Evolutionary conservation across 441 rosid genomes (phyloP).

Genomic region (Rhodomyrtus psidioides): DNA sequence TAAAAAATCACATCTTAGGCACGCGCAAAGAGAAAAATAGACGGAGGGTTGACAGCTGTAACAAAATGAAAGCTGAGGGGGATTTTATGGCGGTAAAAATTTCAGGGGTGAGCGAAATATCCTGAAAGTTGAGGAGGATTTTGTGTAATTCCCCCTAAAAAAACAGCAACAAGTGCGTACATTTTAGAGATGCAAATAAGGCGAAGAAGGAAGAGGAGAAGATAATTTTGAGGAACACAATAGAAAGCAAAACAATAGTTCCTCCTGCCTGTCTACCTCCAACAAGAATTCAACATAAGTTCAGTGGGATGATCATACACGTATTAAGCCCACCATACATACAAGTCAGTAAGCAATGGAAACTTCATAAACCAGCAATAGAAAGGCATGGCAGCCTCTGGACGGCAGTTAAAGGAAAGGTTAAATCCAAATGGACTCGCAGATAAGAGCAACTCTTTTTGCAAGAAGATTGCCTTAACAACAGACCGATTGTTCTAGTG

Average conservation of each 20-base stretch:
- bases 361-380: neutral
- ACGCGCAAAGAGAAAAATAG: neutral
- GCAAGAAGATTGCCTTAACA: neutral
- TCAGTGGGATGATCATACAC: neutral
- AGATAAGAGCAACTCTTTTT: neutral
- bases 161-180: neutral
- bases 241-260: neutral
- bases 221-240: neutral
- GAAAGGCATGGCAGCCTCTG: neutral
- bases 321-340: neutral
- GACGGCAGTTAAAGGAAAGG: neutral
- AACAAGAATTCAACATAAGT: neutral
- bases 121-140: neutral
- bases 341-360: neutral
- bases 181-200: neutral
- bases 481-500: neutral
- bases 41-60: neutral
- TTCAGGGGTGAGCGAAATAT: neutral
- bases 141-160: neutral
- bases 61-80: neutral
- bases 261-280: neutral
- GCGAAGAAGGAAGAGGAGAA: neutral
- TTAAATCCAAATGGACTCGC: neutral
- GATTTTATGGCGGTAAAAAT: neutral
- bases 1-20: neutral